Base-by-base conservation (phyloP, 768 basidiomycete species). In the Asterophora parasitica region DNA sequence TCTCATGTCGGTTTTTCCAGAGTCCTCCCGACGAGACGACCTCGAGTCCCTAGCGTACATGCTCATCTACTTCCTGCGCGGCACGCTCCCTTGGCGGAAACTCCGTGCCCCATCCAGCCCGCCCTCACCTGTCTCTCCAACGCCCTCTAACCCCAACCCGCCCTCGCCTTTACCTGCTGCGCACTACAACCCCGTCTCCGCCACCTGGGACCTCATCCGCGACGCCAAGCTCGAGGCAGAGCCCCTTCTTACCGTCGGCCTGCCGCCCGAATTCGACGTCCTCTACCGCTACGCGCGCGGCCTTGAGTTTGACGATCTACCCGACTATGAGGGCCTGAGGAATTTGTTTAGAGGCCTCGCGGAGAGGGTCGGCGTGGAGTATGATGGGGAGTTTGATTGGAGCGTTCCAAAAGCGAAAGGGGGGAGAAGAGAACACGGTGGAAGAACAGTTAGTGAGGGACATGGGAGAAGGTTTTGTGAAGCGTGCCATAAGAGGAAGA, bases 251-350 rank as follows among this genome's bases (percentile, higher is more conserved):
- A 88, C 87, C 7, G 77, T 82, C 45, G 82, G 85, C 4, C 79
- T 92, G 46, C 88, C 88, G 11, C 75, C 81, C 40, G 89, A 92
- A 65, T 89, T 92, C 50, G 85, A 85, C 53, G 78, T 89, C 45
- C 76, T 92, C 56, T 86, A 85, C 65, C 76, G 78, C 37, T 93
- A 93, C 67, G 82, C 85, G 16, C 79, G 91, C 37, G 82, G 81
- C 1, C 79, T 94, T 30, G 85, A 85, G 53, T 93, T 92, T 56
- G 88, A 88, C 58, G 91, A 93, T 69, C 73, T 89, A 33, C 92
- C 91, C 8, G 92, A 94, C 65, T 94, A 93, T 58, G 84, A 82
- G 36, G 90, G 90, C 20, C 70, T 92, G 17, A 76, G 90, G 35
- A 78, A 76, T 37, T 75, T 91, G 37, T 89, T 92, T 64, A 74